phyloP scores from a whole-genome alignment of 257 asterid genomes.

The Lithospermum erythrorhizon region DNA sequence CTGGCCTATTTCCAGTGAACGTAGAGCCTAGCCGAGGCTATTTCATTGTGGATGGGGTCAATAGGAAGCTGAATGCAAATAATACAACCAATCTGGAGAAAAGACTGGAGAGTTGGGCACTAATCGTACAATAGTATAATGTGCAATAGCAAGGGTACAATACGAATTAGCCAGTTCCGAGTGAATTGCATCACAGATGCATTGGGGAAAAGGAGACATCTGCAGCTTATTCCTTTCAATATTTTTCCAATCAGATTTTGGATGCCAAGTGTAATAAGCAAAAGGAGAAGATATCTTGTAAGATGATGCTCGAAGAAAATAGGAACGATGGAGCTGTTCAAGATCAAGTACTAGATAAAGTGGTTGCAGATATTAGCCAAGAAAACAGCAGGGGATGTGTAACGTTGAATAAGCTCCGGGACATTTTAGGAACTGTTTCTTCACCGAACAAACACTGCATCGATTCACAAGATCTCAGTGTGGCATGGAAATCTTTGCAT shows the following conservation, averaged over 20 bases:
- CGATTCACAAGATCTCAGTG: conserved; percentile 14
- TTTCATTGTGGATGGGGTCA: conserved; percentile 19
- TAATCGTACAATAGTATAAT: too few species aligned
- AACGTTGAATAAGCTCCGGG: conserved; percentile 64
- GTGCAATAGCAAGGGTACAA: too few species aligned
- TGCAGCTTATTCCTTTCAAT: conserved; percentile 30
- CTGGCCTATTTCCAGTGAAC: conserved; percentile 23
- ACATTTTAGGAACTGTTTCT: conserved; percentile 56
- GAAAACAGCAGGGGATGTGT: conserved; percentile 42
- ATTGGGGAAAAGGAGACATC: conserved; percentile 31
- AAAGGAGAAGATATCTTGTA: conserved; percentile 16
- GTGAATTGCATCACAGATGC: conserved; percentile 20
- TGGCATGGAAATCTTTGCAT: conserved; percentile 20
- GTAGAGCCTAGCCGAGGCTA: conserved; percentile 22
- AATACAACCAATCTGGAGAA: conserved; percentile 24
- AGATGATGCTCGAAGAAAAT: conserved; percentile 14
- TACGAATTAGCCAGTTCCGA: conserved; percentile 21
- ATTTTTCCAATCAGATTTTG: conserved; percentile 19
- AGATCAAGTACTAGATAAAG: conserved; percentile 24
- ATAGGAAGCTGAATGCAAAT: conserved; percentile 11
- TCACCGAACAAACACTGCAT: conserved; percentile 38
- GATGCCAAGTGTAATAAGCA: conserved; percentile 18
- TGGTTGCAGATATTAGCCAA: conserved; percentile 24
- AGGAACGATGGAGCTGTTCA: conserved; percentile 23
- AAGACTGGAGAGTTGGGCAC: conserved; percentile 20